Conservation (phyloP, 1,284 basidiomycete species). For the Ganoderma lingzhi region DNA sequence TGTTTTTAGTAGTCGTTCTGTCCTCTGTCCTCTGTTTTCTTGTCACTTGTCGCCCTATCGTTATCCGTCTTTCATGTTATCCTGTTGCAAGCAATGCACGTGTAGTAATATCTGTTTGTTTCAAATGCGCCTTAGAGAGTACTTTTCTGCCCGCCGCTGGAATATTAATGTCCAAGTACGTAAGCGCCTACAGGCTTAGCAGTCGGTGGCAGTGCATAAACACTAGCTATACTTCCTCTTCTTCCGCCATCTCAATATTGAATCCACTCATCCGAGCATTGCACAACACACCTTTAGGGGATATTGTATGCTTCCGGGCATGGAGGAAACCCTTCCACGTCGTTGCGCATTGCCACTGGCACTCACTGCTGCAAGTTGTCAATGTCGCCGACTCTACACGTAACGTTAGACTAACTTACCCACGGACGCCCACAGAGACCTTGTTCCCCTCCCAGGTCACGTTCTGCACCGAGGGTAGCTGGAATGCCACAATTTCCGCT, state of each 20-base stretch:
- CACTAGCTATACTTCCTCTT: background rate
- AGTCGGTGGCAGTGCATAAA: background rate
- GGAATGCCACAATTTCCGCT: background rate
- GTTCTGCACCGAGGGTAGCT: background rate
- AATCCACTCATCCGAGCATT: background rate
- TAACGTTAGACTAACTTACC: background rate
- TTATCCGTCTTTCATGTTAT: background rate
- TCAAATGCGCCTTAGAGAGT: background rate
- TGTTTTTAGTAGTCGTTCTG: background rate
- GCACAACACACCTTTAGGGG: too few relatives aligned
- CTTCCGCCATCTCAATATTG: too few relatives aligned
- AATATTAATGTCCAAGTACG: too few relatives aligned
- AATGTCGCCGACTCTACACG: background rate
- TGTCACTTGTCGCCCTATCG: background rate
- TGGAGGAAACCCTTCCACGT: too few relatives aligned
- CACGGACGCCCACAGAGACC: background rate
- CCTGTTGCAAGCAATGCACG: background rate
- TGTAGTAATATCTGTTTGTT: background rate
- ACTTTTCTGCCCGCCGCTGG: too few relatives aligned
- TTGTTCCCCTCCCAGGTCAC: background rate
- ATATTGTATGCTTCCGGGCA: too few relatives aligned
- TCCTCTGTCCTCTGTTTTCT: slow-evolving; percentile 8
- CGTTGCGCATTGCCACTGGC: too few relatives aligned
- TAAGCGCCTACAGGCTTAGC: too few relatives aligned
- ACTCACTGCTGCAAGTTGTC: too few relatives aligned